Conservation (phyloP, 164 flowering plant genomes). For the Echeveria elegans region DNA sequence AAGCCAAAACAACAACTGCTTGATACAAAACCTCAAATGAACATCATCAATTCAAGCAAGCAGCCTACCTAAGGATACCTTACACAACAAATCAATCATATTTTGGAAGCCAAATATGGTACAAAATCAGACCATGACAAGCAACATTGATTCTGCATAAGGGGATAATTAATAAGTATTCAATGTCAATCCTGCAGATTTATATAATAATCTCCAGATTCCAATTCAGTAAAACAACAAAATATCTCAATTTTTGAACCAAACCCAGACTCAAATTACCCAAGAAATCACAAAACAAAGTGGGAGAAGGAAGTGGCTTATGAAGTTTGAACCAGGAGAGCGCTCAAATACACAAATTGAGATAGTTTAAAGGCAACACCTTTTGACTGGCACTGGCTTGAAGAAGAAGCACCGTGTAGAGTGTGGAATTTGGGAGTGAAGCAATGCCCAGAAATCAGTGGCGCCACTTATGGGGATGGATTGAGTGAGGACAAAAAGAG, state of each 20-base stretch:
- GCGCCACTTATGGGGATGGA: not conserved
- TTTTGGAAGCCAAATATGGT: not conserved
- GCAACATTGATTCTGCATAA: conserved; percentile 5
- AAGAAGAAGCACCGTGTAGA: not conserved
- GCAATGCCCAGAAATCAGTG: not conserved
- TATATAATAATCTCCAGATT: not conserved
- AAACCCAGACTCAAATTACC: not conserved
- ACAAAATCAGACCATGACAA: not conserved
- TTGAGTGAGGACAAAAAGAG: not conserved
- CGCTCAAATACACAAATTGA: not conserved
- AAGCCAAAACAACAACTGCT: not conserved
- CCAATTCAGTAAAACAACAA: not conserved
- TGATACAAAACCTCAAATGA: not conserved
- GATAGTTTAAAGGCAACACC: not conserved
- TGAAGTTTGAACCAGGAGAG: not conserved
- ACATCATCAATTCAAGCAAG: not conserved
- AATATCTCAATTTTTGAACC: not conserved
- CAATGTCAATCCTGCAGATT: not conserved
- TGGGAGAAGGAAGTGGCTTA: not conserved
- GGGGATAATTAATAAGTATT: not conserved
- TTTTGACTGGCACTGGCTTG: not conserved
- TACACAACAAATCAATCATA: not conserved
- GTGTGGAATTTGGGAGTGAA: not conserved
- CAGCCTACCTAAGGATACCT: not conserved
- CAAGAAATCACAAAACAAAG: not conserved